Base-by-base conservation (phyloP, 352 stramenopile genomes). In the Halophytophthora polymorphica region DNA sequence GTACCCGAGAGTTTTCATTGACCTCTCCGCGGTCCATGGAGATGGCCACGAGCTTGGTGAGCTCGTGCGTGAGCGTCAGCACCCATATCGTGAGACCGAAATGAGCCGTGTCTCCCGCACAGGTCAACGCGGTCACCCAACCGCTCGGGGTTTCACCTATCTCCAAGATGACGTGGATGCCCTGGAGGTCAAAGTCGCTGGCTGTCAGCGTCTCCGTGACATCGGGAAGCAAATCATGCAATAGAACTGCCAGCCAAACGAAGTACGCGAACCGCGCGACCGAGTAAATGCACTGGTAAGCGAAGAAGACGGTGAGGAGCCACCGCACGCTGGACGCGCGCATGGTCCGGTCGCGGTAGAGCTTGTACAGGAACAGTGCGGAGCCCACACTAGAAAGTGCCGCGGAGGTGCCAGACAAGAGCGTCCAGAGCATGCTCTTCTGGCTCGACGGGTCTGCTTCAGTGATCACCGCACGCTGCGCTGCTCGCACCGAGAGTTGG, bases 1-100 rank as follows among this genome's bases (percentile, higher is more conserved):
- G 58, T 13, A 74, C 72, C 35, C 67, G 66, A 1, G 55, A 53
- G 33, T 40, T 40, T 37, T 77, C 68, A n/a, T 69, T 51, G 15
- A 52, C 50, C 29, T 70, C 64, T 11, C 68, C 68, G 31, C 68
- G 61, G 18, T 77, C 68, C 68, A 77, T 74, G 2, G 68, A 53
- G 1, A 46, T 19, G 1, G 53, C 44, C 11, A 68, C 61, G 7
- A 77, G 48, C 4, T 72, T 74, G 5, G 64, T 74, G 10, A 77
- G 42, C 23, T 77, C 66, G 45, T 83, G 86, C 11, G 82, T 58
- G 33, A 85, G 33, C 23, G 61, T 35, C 21, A 53, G 33, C 2
- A 74, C 49, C 68, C 68, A 77, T 6, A 74, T 23, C 2, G 64
- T 52, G 19, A 73, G 34, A 0, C 60, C 64, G 43, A 73, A 77